Percentiles rank a stretch among this genome's conserved stretches.
Conservation (phyloP, 2,329 filamentous ascomycete species). For the Colletotrichum incanum region DNA sequence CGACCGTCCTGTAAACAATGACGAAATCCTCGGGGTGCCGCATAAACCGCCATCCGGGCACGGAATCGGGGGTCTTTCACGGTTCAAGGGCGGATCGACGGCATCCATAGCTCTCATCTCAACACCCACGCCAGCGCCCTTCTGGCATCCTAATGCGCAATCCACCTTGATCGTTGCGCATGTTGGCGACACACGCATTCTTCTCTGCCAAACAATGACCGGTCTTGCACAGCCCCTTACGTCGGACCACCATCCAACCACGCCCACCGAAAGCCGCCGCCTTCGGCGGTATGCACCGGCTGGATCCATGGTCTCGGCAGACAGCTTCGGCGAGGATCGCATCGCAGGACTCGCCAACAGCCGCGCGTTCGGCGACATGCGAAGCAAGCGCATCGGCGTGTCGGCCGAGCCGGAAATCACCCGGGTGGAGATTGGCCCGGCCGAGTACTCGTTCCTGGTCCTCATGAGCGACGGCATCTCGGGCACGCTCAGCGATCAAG, state of each 20-base stretch:
- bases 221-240: constrained; percentile 87
- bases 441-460: constrained; percentile 91
- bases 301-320: constrained; percentile 83
- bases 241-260: constrained; percentile 92
- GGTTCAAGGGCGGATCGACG: constrained; percentile 95
- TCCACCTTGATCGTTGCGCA: constrained; percentile 90
- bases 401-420: constrained; percentile 93
- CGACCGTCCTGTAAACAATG: constrained; percentile 86
- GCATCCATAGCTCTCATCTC: constrained; percentile 92
- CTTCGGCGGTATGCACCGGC: constrained; percentile 86
- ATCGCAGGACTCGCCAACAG: constrained; percentile 95
- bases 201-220: constrained; percentile 89
- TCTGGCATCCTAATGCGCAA: constrained; percentile 92
- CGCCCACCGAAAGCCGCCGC: constrained; percentile 85
- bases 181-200: constrained; percentile 91
- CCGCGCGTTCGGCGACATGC: constrained; percentile 93
- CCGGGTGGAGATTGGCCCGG: constrained; percentile 83
- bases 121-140: constrained; percentile 91
- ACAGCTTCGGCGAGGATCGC: constrained; percentile 97
- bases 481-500: constrained; percentile 89
- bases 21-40: constrained; percentile 82
- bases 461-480: constrained; percentile 92
- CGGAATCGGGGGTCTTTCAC: constrained; percentile 80
- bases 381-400: constrained; percentile 92
- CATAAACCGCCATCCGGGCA: constrained; percentile 69